Base-by-base conservation (phyloP, 2,329 filamentous ascomycete species). In the Fusarium denticulatum region DNA sequence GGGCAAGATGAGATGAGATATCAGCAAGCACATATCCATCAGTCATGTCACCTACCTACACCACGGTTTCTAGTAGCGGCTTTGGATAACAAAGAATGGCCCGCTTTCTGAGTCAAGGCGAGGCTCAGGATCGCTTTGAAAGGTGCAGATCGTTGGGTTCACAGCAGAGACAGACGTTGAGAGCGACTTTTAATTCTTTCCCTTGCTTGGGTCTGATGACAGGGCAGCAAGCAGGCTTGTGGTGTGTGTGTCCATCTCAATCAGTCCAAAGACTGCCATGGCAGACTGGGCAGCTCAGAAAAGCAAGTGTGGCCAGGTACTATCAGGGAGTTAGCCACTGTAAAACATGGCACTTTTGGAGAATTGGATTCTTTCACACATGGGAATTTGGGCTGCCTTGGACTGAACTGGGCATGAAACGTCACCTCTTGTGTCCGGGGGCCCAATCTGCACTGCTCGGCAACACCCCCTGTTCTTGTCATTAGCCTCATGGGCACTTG, bases 311-410 rank as follows among this genome's bases (percentile, higher is more conserved):
- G 32, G 39, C 30, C 66, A 60, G 28, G 24, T 22, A 28, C 39
- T 36, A 47, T 60, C 36, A 49, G 24, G n/a, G 18, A 49, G 39
- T 50, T 67, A 40, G 34, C 26, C 34, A 58, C 46, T 43, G 36
- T 42, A 47, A 74, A 69, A 72, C 68, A 74, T 73, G 72, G 72
- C 60, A 74, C 72, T 74, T 74, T 74, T 57, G 43, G 52, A 72
- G 49, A 74, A 74, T 72, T 62, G 53, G 71, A 64, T 68, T 60
- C 36, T 74, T 28, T 30, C 18, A 43, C 55, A 72, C 60, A 74
- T 74, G 72, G 72, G 68, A 74, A 60, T 72, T 45, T 72, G 46
- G 30, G 42, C 42, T 55, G 24, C 36, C 26, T 55, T 55, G 36
- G 37, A n/a, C 36, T 28, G 34, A 28, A 55, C 26, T 28, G 26